These are phyloP conservation scores for Plasmodium fragile DNA, from an alignment of 169 alveolate species.

Conservation along the genomic window DNA sequence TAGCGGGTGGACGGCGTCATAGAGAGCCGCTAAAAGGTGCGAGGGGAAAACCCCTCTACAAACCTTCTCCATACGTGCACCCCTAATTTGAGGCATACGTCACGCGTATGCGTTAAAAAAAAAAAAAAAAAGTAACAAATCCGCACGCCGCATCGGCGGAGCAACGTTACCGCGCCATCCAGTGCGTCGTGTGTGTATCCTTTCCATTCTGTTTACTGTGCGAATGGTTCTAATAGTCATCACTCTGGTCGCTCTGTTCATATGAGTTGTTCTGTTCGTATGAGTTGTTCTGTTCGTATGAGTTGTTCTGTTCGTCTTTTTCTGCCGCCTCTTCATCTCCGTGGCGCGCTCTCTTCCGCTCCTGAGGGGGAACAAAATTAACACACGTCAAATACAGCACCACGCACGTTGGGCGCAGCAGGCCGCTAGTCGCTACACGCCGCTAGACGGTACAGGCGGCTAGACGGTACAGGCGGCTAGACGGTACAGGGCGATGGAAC, in stretches of 20 bases:
- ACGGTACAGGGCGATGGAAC: not conserved
- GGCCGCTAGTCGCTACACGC: no score
- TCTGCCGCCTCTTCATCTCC: not conserved
- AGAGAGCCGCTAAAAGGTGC: not conserved
- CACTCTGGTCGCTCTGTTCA: not conserved
- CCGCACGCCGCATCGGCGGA: not conserved
- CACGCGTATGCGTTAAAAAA: not conserved
- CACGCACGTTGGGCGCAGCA: not conserved
- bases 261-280: not conserved
- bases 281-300: not conserved
- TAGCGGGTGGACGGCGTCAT: not conserved
- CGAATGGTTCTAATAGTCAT: not conserved
- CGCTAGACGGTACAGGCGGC: not conserved
- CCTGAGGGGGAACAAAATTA: not conserved
- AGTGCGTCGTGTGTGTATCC: not conserved
- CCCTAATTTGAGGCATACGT: not conserved
- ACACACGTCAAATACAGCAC: not conserved
- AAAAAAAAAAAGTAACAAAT: not conserved
- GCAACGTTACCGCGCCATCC: not conserved
- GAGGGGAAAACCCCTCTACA: not conserved
- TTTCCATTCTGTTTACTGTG: not conserved
- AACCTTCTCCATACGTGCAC: not conserved
- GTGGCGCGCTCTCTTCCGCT: slow-evolving; percentile 10
- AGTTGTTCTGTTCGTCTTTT: not conserved
- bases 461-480: not conserved